Evolutionary conservation across 371 early-diverging fungal species (phyloP), one percentile per base, ranked within the genome.

Genomic region (Phascolomyces articulosus): DNA sequence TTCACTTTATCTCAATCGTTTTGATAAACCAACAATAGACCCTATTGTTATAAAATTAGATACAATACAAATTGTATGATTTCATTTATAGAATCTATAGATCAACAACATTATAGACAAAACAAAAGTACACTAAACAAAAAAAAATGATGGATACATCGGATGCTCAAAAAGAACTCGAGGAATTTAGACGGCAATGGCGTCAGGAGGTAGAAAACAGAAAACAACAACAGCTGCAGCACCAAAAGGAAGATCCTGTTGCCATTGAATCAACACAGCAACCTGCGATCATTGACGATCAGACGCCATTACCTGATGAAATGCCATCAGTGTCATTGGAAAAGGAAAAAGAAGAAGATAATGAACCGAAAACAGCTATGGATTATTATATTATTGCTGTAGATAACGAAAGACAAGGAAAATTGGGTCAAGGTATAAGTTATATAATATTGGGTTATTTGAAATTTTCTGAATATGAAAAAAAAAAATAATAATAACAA

Each of bases 131-230:
- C 34, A 11, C 34, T 34, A 34, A 34, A 34, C 31, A 31, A 31
- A 3, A 34, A 34, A 47, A 47, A 47, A 24, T 24, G n/a, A 51
- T 51, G 51, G 51, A 24, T 51, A 24, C 51, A 51, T 9, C 51
- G n/a, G 51, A 51, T 51, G 24, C 51, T 8, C 51, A 51, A 24
- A 23, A 27, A 31, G 82, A 75, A 63, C 70, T 78, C 21, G 77
- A 80, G 31, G 74, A 75, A 34, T 84, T 84, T 58, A 63, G 84
- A 68, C 69, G 74, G 26, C 62, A 77, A 60, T 84, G 84, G 84
- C 60, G 66, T 26, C 58, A 73, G 65, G 84, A 84, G 63, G 84
- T 84, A 1, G 28, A 68, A 49, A 48, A 57, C 31, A 66, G 72
- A 53, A 69, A 60, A 40, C 51, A 47, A 31, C 62, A 62, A 44